Evolutionary conservation across 768 basidiomycete genomes (phyloP), one percentile per base, ranked within the genome.

Genomic region (Lentinula boryana): DNA sequence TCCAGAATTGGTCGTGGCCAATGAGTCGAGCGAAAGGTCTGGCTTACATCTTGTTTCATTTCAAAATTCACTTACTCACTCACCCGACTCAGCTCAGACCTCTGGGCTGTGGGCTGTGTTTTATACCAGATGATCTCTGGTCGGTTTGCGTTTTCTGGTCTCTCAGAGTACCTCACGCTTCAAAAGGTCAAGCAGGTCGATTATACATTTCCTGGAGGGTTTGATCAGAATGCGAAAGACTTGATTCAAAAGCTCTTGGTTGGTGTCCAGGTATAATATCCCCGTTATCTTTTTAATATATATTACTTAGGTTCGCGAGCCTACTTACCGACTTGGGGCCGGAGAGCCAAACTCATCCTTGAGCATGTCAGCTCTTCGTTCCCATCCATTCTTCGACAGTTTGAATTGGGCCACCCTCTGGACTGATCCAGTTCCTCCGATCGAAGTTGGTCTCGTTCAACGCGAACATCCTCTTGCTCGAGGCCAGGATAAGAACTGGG

Each of bases 61-160:
- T 13, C 18, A 31, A 38, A 56, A 21, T 64, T 60, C 36, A 68
- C 65, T 27, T 27, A 50, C 55, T 32, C 44, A 46, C 7, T 52
- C 27, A 23, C 56, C 48, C 60, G 41, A 59, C 43, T 44, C 61
- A 95, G 94, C 63, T 92, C 95, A 43, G 97, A 98, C 72, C 80
- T 94, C 9, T 99, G 96, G 96, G 92, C 95, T 4, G 80, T 97
- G 27, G 97, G 95, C 1, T 98, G 96, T 73, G 88, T 98, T 48
- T 73, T 98, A 21, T 98, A 85, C 73, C 95, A 98, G 71, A 88
- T 98, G 80, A 86, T 98, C 56, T 84, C 89, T 12, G 96, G 95
- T 41, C 84, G 84, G 44, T 95, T 95, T 65, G 91, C 95, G 1
- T 99, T 99, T 77, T 84, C 91, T 63, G 95, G 89, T 4, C 78